Evolutionary conservation across 2,329 filamentous ascomycete species (phyloP).

Genomic region (Grosmannia serpens): DNA sequence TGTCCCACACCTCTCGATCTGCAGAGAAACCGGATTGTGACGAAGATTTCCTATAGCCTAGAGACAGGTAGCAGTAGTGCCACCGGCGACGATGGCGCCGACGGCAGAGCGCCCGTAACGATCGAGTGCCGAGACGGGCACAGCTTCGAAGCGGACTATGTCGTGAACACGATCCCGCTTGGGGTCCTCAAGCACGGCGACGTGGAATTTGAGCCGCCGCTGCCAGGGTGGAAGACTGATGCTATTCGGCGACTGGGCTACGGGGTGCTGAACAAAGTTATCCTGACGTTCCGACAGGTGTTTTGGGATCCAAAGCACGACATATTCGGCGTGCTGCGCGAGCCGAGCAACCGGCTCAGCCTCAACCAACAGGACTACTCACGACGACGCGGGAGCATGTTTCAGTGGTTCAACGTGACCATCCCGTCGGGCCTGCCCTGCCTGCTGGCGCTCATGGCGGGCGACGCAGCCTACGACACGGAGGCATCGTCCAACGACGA

Average conservation of each 20-base stretch:
- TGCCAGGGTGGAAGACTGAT: constrained; percentile 77
- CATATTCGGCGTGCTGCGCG: constrained; percentile 85
- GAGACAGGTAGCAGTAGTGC: not conserved
- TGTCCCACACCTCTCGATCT: constrained; percentile 69
- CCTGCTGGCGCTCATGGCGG: constrained; percentile 87
- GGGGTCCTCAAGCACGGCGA: constrained; percentile 79
- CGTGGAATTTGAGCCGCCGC: constrained; percentile 75
- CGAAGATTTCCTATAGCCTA: constrained; percentile 54
- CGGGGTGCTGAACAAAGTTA: constrained; percentile 88
- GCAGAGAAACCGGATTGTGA: constrained; percentile 60
- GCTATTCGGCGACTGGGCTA: constrained; percentile 80
- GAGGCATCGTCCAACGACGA: constrained; percentile 65
- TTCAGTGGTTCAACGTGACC: constrained; percentile 94
- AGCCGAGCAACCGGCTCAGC: constrained; percentile 57
- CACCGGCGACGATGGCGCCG: not conserved
- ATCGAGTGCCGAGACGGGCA: constrained; percentile 71
- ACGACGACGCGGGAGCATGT: constrained; percentile 75
- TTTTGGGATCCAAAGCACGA: constrained; percentile 89
- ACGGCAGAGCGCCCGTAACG: constrained; percentile 15
- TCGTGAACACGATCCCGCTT: constrained; percentile 84
- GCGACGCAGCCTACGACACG: constrained; percentile 81
- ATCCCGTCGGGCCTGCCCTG: constrained; percentile 81
- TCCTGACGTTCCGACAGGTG: constrained; percentile 74
- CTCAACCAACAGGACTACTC: constrained; percentile 71
- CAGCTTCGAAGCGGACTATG: constrained; percentile 68